phyloP scores from a whole-genome alignment of 495 filamentous ascomycete genomes.

The Astrothelium macrocarpum region DNA sequence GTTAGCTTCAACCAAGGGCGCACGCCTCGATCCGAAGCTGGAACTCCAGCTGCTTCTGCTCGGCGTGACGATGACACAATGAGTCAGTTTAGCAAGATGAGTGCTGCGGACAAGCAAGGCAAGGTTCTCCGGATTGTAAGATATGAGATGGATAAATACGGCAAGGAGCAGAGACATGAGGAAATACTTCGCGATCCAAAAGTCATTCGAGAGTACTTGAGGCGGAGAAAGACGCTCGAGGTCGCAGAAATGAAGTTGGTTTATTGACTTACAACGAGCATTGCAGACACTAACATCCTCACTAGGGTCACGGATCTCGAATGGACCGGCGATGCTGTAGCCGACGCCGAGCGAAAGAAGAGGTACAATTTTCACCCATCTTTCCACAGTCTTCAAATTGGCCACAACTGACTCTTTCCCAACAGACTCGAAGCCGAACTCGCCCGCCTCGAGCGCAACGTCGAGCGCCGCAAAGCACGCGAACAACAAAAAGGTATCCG shows the following conservation, averaged over 20 bases:
- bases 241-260: neutral
- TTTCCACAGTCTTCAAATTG: conserved; percentile 2
- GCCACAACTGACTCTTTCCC: conserved; percentile 8
- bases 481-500: conserved; percentile 72
- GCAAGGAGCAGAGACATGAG: conserved; percentile 47
- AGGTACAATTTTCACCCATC: conserved; percentile 25
- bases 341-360: conserved; percentile 51
- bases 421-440: conserved; percentile 65
- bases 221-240: conserved; percentile 31
- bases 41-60: conserved; percentile 44
- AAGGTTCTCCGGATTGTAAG: conserved; percentile 71
- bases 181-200: conserved; percentile 62
- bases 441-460: conserved; percentile 75
- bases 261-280: neutral
- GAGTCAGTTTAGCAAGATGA: conserved; percentile 77
- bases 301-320: conserved; percentile 44
- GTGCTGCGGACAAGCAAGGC: conserved; percentile 54
- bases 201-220: conserved; percentile 59
- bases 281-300: neutral
- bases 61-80: conserved; percentile 66
- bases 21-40: conserved; percentile 54
- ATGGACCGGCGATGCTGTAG: conserved; percentile 68
- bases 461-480: conserved; percentile 79
- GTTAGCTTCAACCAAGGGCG: conserved; percentile 25
- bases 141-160: conserved; percentile 49